Evolutionary conservation across 2,329 filamentous ascomycete genomes (phyloP).

Genomic region (Rhynchosporium secalis): DNA sequence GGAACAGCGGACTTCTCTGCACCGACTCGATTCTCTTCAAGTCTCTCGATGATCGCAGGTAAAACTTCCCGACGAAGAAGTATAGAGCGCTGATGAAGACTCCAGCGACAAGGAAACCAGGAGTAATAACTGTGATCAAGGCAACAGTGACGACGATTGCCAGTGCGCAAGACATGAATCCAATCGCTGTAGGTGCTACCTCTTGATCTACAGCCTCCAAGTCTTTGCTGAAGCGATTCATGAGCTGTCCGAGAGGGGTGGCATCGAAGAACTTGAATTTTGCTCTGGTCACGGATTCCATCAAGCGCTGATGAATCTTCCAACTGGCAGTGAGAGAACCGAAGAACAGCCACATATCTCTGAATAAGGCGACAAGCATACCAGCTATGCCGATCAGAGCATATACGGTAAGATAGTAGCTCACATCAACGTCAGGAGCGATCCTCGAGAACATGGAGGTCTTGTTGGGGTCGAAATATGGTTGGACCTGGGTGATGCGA

Average conservation of each 20-base stretch:
- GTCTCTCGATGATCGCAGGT: conserved; percentile 89
- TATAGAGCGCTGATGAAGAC: conserved; percentile 83
- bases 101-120: conserved; percentile 84
- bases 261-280: conserved; percentile 98
- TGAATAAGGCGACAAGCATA: conserved; percentile 75
- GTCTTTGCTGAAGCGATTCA: conserved; percentile 99
- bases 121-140: conserved; percentile 85
- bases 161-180: conserved; percentile 63
- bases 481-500: conserved; percentile 35
- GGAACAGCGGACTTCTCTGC: conserved; percentile 90
- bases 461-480: conserved; percentile 39
- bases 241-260: conserved; percentile 91
- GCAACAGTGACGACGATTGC: conserved; percentile 80
- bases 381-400: conserved; percentile 76
- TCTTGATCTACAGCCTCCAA: conserved; percentile 94
- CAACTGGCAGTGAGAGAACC: conserved; percentile 87
- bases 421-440: conserved; percentile 66
- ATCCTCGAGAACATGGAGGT: conserved; percentile 36
- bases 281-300: conserved; percentile 78
- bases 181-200: conserved; percentile 86
- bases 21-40: conserved; percentile 94
- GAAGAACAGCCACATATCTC: conserved; percentile 88
- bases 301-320: conserved; percentile 76
- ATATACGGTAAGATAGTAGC: conserved; percentile 83
- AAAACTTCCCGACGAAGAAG: conserved; percentile 80